Conservation (phyloP, 768 basidiomycete genomes). For the Calocybe indica region DNA sequence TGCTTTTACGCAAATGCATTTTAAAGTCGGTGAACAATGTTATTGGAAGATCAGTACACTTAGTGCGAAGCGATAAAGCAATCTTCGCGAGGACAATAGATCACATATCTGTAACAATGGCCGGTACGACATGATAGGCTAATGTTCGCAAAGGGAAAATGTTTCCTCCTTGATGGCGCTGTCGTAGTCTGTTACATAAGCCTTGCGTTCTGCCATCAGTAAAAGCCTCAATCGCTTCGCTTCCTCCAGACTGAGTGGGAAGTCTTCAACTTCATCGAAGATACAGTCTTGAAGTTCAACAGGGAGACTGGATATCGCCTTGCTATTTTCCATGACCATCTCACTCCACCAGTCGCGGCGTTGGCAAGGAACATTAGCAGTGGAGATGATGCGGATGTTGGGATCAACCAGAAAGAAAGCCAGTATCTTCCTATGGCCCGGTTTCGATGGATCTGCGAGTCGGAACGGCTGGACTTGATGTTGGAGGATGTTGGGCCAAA, state of each 20-base stretch:
- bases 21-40: no score
- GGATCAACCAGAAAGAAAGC: constrained; percentile 22
- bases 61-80: no score
- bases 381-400: constrained; percentile 6
- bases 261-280: constrained; percentile 15
- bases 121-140: no score
- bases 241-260: constrained; percentile 19
- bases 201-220: constrained; percentile 24
- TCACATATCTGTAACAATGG: no score
- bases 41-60: no score
- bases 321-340: constrained; percentile 4
- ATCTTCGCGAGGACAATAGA: no score
- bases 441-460: constrained; percentile 25
- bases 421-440: constrained; percentile 34
- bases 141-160: constrained; percentile 20
- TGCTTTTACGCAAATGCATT: no score
- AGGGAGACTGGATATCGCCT: constrained; percentile 12
- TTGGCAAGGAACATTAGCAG: constrained; percentile 5
- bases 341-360: constrained; percentile 20
- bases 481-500: constrained; percentile 37
- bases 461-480: constrained; percentile 32
- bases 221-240: constrained; percentile 19
- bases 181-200: constrained; percentile 12
- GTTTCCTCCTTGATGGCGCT: constrained; percentile 2
- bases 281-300: constrained; percentile 18